A percentile compares a stretch with the other conserved stretches of the same genome.
phyloP scores from a whole-genome alignment of 176 grass and related monocot genomes.

The Alopecurus myosuroides region DNA sequence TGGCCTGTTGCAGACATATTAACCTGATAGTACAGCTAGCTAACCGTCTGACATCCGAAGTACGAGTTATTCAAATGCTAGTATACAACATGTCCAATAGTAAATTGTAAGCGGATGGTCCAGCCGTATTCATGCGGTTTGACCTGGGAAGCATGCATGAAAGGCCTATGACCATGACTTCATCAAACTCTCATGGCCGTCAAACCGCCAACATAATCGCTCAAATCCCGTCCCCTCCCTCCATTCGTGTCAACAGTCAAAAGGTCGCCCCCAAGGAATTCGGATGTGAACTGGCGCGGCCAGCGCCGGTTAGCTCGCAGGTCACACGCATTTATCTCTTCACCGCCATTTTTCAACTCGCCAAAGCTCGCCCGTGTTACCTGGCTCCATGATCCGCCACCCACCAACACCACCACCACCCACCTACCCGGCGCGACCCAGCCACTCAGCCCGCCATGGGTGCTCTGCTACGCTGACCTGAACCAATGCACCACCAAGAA shows the following conservation, averaged over 20 bases:
- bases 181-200: not conserved
- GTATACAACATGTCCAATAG: too few relatives aligned
- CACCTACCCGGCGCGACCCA: not conserved
- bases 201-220: constrained; percentile 18
- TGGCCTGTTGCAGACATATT: too few relatives aligned
- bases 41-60: too few relatives aligned
- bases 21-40: too few relatives aligned
- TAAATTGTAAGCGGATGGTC: not conserved
- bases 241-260: constrained; percentile 17
- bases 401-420: constrained; percentile 27
- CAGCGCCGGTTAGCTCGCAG: not conserved
- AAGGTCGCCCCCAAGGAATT: constrained; percentile 13
- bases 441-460: too few relatives aligned
- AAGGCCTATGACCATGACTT: not conserved
- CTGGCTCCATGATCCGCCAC: constrained; percentile 39
- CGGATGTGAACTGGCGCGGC: not conserved
- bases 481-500: constrained; percentile 22
- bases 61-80: too few relatives aligned
- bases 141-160: not conserved
- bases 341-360: constrained; percentile 1
- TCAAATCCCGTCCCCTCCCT: not conserved
- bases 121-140: not conserved
- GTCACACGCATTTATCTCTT: not conserved
- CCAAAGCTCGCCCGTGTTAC: constrained; percentile 12
- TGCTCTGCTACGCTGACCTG: not conserved